Evolutionary conservation across 73 alveolate genomes (phyloP), one percentile per base, ranked within the genome.

Genomic region (Tetrahymena elliotti): DNA sequence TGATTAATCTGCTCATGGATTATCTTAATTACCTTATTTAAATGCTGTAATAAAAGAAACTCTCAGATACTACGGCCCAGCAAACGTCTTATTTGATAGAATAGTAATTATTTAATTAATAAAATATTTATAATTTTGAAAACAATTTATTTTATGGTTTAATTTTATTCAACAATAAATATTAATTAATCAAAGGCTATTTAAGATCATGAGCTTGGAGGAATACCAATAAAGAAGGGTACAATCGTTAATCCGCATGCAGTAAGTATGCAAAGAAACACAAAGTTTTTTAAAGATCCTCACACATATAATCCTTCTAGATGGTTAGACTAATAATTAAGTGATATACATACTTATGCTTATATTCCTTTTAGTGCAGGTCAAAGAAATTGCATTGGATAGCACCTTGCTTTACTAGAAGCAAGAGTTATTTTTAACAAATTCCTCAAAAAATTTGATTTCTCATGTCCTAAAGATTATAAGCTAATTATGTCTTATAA

Each of bases 321-420:
- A 53, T 94, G 96, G 96, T 12, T 39, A 83, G 36, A 68, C 10
- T 11, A 31, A 16, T n/a, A 68, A 68, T 27, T 1, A 27, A 94
- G 35, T 31, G 34, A 37, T 27, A 2, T 33, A 34, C 83, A n/a
- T 0, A 2, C 37, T 6, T 84, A 84, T 68, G 96, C 96, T 40
- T 39, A 83, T 33, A 33, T 94, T 16, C 96, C 96, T 6, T 94
- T 94, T 33, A 84, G 95, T 36, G 84, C 40, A 35, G 96, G 96
- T 3, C 40, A 53, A 31, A 94, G 96, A 27, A 94, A 84, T 41
- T 94, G 96, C 33, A 68, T 94, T 27, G 96, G 96, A 94, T 84
- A 94, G 35, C 95, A 94, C 52, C 83, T 94, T 47, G 96, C 96
- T 9, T 33, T 27, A 38, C 27, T 94, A 18, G 95, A 94, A 84